phyloP scores from a whole-genome alignment of 345 rosid species.

The Melaleuca quinquenervia region DNA sequence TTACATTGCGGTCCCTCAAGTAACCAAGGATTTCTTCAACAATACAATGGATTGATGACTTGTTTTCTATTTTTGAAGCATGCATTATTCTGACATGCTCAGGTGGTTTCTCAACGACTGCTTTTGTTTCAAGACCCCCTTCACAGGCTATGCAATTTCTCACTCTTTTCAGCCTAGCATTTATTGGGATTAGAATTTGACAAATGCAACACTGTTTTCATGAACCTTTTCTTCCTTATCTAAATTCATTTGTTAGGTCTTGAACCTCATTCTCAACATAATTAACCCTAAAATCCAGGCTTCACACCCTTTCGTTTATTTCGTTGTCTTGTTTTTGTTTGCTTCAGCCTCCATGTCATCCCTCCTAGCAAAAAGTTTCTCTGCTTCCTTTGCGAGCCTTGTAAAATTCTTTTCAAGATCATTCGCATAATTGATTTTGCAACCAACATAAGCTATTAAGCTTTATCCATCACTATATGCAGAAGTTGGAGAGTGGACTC shows the following conservation, averaged over 20 bases:
- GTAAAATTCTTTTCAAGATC: constrained; percentile 1
- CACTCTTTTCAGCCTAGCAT: background rate
- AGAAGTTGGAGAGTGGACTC: background rate
- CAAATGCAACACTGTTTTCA: background rate
- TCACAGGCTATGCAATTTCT: constrained; percentile 2
- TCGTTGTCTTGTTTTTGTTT: constrained; percentile 2
- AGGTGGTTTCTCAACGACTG: no score
- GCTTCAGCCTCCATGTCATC: constrained; percentile 3
- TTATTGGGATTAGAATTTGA: constrained; percentile 4
- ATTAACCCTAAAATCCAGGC: background rate
- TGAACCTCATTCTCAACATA: background rate
- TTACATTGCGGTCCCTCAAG: background rate
- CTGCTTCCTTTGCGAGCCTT: background rate
- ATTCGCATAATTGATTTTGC: background rate
- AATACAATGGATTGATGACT: constrained; percentile 6
- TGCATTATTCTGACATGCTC: constrained; percentile 9
- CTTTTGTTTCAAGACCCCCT: constrained; percentile 1
- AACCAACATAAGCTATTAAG: background rate
- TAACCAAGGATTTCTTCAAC: constrained; percentile 1
- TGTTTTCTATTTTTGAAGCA: constrained; percentile 6
- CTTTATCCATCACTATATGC: constrained; percentile 5
- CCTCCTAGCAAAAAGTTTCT: constrained; percentile 9
- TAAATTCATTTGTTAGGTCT: background rate
- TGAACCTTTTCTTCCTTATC: background rate
- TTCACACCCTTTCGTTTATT: background rate